Evolutionary conservation across 2,329 filamentous ascomycete genomes (phyloP).

Genomic region (Scedosporium boydii): DNA sequence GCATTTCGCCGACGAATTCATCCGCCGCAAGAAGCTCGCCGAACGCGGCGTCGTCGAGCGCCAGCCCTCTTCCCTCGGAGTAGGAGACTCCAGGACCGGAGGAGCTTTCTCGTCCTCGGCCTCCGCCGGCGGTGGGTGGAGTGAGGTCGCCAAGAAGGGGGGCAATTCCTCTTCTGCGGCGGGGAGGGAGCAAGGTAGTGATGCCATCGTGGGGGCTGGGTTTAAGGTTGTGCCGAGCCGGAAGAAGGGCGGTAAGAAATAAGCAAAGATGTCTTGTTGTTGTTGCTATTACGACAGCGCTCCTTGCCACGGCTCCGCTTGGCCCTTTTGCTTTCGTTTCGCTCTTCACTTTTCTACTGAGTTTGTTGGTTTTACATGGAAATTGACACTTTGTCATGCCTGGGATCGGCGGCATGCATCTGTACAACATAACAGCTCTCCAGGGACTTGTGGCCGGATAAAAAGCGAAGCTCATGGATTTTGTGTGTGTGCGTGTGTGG

Average conservation of each 20-base stretch:
- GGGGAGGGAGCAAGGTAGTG: constrained; percentile 29
- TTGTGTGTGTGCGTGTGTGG: too few relatives aligned
- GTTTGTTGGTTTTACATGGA: too few relatives aligned
- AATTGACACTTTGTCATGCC: too few relatives aligned
- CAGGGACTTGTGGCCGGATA: too few relatives aligned
- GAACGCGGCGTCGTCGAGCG: constrained; percentile 85
- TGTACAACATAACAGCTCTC: too few relatives aligned
- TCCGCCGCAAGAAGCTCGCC: constrained; percentile 84
- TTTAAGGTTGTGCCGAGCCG: constrained; percentile 89
- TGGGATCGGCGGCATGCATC: too few relatives aligned
- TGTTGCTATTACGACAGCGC: too few relatives aligned
- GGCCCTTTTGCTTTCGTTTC: too few relatives aligned
- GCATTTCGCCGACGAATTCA: constrained; percentile 89
- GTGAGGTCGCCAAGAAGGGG: constrained; percentile 93
- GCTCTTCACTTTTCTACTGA: too few relatives aligned
- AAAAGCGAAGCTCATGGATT: too few relatives aligned
- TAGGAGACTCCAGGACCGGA: constrained; percentile 33
- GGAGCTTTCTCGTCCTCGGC: constrained; percentile 27
- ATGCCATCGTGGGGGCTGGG: constrained; percentile 39
- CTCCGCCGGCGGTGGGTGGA: constrained; percentile 62
- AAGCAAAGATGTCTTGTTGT: constrained; percentile 11
- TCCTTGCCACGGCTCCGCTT: too few relatives aligned
- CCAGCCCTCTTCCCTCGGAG: constrained; percentile 35
- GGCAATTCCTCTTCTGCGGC: constrained; percentile 16
- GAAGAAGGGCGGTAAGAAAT: constrained; percentile 82